Conservation (phyloP, 305 asterid species). For the Fraxinus sp. region DNA sequence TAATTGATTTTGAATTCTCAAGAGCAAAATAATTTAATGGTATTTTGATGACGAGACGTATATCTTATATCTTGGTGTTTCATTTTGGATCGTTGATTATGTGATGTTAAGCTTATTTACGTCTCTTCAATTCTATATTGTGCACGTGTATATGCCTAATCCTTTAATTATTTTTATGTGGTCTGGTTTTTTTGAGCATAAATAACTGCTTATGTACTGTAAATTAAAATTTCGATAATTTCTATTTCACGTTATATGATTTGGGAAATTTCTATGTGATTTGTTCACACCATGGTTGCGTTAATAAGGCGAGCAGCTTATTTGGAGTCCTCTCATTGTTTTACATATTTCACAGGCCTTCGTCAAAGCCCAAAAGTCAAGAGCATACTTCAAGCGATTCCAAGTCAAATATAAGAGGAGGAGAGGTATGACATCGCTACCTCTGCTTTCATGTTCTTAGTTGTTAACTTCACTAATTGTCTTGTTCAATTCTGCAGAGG, state of each 20-base stretch:
- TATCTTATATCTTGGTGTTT: not conserved
- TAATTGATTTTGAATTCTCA: not conserved
- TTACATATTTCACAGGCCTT: constrained; percentile 39
- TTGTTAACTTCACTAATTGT: not conserved
- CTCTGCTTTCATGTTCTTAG: not conserved
- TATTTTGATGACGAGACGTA: not conserved
- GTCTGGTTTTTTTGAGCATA: not conserved
- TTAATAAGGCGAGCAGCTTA: not conserved
- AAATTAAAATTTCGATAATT: not conserved
- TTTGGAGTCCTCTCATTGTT: not conserved
- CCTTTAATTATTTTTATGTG: not conserved
- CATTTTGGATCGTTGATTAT: not conserved
- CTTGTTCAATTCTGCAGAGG: constrained; percentile 47
- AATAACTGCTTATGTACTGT: not conserved
- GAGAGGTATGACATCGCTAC: constrained; percentile 45
- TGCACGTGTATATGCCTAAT: not conserved
- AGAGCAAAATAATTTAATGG: not conserved
- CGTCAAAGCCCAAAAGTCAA: constrained; percentile 70
- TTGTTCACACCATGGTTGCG: not conserved
- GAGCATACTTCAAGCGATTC: constrained; percentile 80
- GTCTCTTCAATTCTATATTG: not conserved
- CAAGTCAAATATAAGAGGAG: constrained; percentile 90
- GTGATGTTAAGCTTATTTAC: not conserved
- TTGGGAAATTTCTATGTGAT: not conserved
- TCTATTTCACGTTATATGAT: not conserved